phyloP scores from a whole-genome alignment of 768 basidiomycete genomes.

The Brasilioporus rufonigricans region DNA sequence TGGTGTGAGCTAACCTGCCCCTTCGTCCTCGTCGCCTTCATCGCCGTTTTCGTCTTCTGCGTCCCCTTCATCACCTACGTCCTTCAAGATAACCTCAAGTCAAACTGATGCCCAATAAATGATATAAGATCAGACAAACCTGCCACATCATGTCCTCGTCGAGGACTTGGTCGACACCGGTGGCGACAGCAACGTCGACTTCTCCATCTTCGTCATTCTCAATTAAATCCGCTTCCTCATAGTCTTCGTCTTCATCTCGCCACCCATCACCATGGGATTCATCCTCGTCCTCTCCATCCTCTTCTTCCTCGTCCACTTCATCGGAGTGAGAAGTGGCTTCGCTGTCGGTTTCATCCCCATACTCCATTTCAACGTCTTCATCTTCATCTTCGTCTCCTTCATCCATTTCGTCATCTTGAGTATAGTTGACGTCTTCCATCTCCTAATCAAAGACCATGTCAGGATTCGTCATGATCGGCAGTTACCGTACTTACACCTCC shows the following conservation, averaged over 20 bases:
- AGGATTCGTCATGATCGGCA: constrained; percentile 13
- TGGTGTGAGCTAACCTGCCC: constrained; percentile 14
- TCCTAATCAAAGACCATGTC: constrained; percentile 46
- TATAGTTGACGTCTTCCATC: constrained; percentile 78
- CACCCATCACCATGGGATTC: constrained; percentile 48
- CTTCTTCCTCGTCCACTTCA: constrained; percentile 65
- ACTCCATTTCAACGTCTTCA: constrained; percentile 86
- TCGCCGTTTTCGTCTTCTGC: constrained; percentile 60
- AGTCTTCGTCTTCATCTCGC: constrained; percentile 52
- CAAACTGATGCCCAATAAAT: constrained; percentile 8
- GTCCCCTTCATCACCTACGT: constrained; percentile 54
- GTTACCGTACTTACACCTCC: constrained; percentile 62
- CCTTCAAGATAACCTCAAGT: constrained; percentile 32
- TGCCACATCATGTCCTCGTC: constrained; percentile 59
- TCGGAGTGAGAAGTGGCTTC: constrained; percentile 78
- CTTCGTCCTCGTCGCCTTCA: constrained; percentile 44
- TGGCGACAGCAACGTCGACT: constrained; percentile 47
- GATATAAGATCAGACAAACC: constrained; percentile 34
- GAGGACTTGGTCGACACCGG: constrained; percentile 47
- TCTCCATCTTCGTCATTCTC: constrained; percentile 61
- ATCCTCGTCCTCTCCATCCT: constrained; percentile 56
- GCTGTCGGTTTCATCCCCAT: constrained; percentile 78
- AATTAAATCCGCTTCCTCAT: constrained; percentile 58
- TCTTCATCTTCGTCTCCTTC: constrained; percentile 80
- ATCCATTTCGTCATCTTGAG: constrained; percentile 72